phyloP scores from a whole-genome alignment of 257 asterid genomes.

The Ophiorrhiza pumila region DNA sequence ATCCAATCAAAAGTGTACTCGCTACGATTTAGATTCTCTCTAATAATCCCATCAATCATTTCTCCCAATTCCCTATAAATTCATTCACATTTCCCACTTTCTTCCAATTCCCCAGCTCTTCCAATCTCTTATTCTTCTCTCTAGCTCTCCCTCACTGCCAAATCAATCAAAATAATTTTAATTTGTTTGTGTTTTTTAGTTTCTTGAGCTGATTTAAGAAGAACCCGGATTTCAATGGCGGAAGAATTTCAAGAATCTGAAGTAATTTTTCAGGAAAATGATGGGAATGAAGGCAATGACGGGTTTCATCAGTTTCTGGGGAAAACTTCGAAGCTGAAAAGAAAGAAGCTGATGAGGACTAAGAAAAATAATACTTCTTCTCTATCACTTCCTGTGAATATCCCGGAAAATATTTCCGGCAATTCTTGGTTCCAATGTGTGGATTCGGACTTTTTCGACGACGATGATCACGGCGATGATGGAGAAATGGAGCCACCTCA shows the following conservation, averaged over 20 bases:
- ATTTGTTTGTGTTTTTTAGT: background rate
- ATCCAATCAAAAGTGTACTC: slow-evolving; percentile 30
- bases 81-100: slow-evolving; percentile 17
- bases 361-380: slow-evolving; percentile 15
- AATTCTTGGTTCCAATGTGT: slow-evolving; percentile 31
- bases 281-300: slow-evolving; percentile 14
- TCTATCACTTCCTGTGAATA: slow-evolving; percentile 45
- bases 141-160: background rate
- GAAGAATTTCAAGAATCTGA: slow-evolving; percentile 75
- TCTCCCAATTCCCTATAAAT: slow-evolving; percentile 42
- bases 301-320: background rate
- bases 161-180: background rate
- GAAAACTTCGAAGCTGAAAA: slow-evolving; percentile 19
- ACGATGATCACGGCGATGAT: slow-evolving; percentile 7
- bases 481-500: slow-evolving; percentile 83
- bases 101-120: slow-evolving; percentile 6
- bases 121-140: slow-evolving; percentile 12
- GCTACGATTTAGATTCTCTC: slow-evolving; percentile 28
- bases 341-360: slow-evolving; percentile 34
- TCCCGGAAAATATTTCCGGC: slow-evolving; percentile 42
- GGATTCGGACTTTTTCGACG: slow-evolving; percentile 27
- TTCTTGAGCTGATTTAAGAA: background rate
- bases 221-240: slow-evolving; percentile 38
- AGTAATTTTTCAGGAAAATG: slow-evolving; percentile 45
- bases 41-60: slow-evolving; percentile 33